Conservation (phyloP, 1,284 basidiomycete genomes). For the Baeospora myosura region DNA sequence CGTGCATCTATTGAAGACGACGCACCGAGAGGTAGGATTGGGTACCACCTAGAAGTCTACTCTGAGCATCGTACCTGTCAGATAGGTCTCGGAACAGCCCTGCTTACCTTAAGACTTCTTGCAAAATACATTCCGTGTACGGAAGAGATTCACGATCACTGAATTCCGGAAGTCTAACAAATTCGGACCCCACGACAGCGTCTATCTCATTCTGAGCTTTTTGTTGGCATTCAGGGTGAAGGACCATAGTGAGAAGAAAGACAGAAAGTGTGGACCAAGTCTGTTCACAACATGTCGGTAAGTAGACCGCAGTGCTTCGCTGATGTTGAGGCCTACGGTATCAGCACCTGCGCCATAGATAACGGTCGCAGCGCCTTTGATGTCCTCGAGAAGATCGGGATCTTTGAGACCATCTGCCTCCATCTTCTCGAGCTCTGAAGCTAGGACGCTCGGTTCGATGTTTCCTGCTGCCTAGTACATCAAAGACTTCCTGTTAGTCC, state of each 20-base stretch:
- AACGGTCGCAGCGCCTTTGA: constrained; percentile 3
- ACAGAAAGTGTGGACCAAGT: constrained; percentile 4
- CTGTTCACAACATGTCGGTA: background rate
- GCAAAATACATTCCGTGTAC: constrained; percentile 7
- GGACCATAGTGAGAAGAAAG: constrained; percentile 6
- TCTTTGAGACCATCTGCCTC: background rate
- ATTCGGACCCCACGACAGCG: constrained; percentile 3
- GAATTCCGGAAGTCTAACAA: constrained; percentile 6
- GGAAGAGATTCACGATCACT: constrained; percentile 5
- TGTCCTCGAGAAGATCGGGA: background rate
- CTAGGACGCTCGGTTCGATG: constrained; percentile 4
- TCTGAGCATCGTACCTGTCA: background rate
- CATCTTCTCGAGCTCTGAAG: constrained; percentile 1
- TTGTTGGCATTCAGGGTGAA: constrained; percentile 8
- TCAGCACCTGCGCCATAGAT: constrained; percentile 5
- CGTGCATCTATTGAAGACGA: no score
- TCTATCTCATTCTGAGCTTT: constrained; percentile 7
- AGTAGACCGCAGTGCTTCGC: background rate
- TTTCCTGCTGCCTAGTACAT: constrained; percentile 11
- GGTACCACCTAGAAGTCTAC: constrained; percentile 14
- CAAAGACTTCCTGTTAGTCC: no score
- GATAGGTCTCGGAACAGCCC: no score
- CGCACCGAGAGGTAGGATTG: constrained; percentile 10
- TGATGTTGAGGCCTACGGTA: background rate
- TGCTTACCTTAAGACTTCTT: constrained; percentile 18